phyloP scores from a whole-genome alignment of 306 rosid species.

The Vicia villosa region DNA sequence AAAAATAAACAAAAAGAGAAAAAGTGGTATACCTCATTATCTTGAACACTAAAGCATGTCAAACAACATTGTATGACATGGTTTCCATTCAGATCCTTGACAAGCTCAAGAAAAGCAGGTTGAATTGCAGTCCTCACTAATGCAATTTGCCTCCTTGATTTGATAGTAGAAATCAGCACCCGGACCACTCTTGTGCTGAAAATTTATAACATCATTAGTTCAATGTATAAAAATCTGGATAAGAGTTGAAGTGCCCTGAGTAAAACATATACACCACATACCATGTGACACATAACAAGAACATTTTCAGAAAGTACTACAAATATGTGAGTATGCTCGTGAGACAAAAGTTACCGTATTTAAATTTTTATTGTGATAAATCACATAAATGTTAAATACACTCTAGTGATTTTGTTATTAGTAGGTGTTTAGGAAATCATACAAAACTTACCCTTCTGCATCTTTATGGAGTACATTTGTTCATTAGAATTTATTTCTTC shows the following conservation, averaged over 20 bases:
- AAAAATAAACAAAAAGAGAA: too few relatives aligned
- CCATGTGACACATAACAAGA: conserved; percentile 29
- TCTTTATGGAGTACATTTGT: conserved; percentile 46
- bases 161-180: too few relatives aligned
- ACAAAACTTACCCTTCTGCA: conserved; percentile 29
- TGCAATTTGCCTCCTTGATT: too few relatives aligned
- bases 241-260: conserved; percentile 23
- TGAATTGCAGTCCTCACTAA: too few relatives aligned
- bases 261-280: conserved; percentile 10
- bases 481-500: too few relatives aligned
- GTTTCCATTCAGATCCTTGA: conserved; percentile 65
- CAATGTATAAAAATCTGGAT: conserved; percentile 75
- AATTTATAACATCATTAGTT: too few relatives aligned
- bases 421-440: conserved; percentile 6
- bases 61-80: conserved; percentile 75
- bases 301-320: neutral
- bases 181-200: too few relatives aligned
- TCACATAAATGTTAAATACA: conserved; percentile 15
- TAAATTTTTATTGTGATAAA: conserved; percentile 16
- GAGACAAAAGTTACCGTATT: conserved; percentile 9
- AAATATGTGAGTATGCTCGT: neutral
- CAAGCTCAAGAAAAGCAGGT: too few relatives aligned
- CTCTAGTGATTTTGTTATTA: neutral
- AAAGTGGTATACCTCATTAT: conserved; percentile 52
- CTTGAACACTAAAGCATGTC: conserved; percentile 56